phyloP scores from a whole-genome alignment of 139 green algal species.

The Pleodorina starrii region DNA sequence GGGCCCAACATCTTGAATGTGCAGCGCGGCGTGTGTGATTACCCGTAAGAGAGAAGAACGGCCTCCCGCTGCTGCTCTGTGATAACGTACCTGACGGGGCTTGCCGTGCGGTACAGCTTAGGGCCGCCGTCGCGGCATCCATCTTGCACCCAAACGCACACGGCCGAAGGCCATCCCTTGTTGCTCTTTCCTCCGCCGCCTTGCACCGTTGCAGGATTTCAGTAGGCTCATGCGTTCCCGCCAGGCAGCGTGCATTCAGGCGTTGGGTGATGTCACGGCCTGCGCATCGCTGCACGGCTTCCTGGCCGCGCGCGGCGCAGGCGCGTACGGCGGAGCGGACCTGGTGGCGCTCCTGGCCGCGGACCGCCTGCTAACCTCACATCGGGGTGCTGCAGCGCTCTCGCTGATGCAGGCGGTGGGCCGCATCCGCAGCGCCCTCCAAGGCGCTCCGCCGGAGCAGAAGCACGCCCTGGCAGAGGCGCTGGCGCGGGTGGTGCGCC shows the following conservation, averaged over 20 bases:
- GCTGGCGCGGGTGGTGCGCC: not conserved
- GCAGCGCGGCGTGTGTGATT: too few species aligned
- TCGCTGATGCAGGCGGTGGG: not conserved
- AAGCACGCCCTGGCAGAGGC: not conserved
- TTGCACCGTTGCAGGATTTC: too few species aligned
- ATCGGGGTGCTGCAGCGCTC: not conserved
- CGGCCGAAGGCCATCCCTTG: too few species aligned
- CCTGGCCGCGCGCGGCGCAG: not conserved
- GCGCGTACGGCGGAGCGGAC: not conserved
- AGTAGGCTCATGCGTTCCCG: too few species aligned
- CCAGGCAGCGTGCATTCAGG: not conserved
- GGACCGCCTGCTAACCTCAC: not conserved
- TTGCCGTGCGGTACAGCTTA: too few species aligned
- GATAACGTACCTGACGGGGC: too few species aligned
- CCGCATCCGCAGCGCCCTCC: not conserved
- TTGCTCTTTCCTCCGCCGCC: too few species aligned
- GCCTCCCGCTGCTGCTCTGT: too few species aligned
- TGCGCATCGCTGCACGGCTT: not conserved
- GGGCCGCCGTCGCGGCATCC: too few species aligned
- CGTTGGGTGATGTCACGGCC: not conserved
- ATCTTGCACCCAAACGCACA: too few species aligned
- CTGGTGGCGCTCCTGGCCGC: slow-evolving; percentile 21
- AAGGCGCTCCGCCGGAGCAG: not conserved
- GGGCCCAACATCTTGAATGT: too few species aligned
- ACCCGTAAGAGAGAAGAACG: too few species aligned